Conservation (phyloP, 768 basidiomycete genomes). For the Daedaleopsis nitida region DNA sequence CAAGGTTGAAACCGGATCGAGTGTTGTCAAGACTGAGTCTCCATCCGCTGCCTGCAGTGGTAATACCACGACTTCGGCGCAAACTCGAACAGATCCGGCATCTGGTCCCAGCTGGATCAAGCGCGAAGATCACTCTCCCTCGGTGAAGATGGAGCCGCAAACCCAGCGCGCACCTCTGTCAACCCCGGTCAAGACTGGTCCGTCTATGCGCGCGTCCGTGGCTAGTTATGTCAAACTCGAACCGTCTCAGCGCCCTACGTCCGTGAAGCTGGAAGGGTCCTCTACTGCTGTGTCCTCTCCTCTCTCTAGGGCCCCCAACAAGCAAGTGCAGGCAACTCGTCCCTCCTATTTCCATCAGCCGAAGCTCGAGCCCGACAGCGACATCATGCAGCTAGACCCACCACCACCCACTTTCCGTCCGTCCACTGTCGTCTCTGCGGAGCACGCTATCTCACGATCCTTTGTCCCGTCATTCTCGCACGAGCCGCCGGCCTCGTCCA, state of each 20-base stretch:
- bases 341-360: not conserved
- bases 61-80: not conserved
- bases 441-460: not conserved
- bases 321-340: not conserved
- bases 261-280: not conserved
- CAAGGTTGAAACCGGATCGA: not conserved
- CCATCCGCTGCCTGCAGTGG: not conserved
- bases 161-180: not conserved
- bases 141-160: not conserved
- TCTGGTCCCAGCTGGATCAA: not conserved
- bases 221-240: not conserved
- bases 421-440: too few relatives aligned
- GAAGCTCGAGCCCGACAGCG: too few relatives aligned
- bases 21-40: not conserved
- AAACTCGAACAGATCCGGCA: not conserved
- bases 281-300: not conserved
- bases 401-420: too few relatives aligned
- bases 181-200: not conserved
- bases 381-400: too few relatives aligned
- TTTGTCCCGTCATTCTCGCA: not conserved
- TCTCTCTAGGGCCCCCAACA: not conserved
- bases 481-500: conserved; percentile 1
- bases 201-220: too few relatives aligned
- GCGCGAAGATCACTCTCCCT: not conserved
- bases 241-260: not conserved